Evolutionary conservation across 2,329 filamentous ascomycete species (phyloP), one percentile per base, ranked within the genome.

Genomic region (Ceratocystis eucalypticola): DNA sequence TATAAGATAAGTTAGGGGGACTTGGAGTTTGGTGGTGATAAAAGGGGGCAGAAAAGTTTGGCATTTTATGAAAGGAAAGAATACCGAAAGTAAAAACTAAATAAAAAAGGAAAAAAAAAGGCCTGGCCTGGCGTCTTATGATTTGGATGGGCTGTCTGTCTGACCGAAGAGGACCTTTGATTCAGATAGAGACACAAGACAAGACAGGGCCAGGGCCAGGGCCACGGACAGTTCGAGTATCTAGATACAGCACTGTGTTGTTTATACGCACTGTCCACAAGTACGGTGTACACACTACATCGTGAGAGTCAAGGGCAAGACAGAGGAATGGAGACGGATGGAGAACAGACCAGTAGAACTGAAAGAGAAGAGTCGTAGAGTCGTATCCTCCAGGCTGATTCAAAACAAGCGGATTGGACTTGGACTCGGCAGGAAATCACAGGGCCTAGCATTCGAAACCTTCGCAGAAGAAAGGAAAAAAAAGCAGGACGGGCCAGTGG

Each of bases 351-450:
- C 37, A 41, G 37, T 1, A 41, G 10, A 41, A 15, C 37, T 41
- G 10, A 41, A 48, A 48, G 20, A 48, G 20, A 22, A 50, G 48
- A 50, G 7, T 8, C 15, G 12, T 33, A 22, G n/a, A 25, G 59
- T 45, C 17, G 30, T 28, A 62, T 62, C 37, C 37, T 33, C 0
- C 33, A 62, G 28, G 37, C 33, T 22, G 59, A 22, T 62, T 33
- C 17, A 37, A 62, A 45, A 62, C n/a, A 41, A 28, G 25, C 8
- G 59, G 37, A 41, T 41, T 41, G 10, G 10, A 15, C 10, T 15
- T 45, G 41, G 41, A 44, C 30, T 62, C 30, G n/a, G 10, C 37
- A n/a, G 17, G 59, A 62, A 62, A 57, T 57, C 59, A 62, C 59
- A 44, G 44, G 59, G 41, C 20, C 10, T 20, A 12, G 5, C 8